Percentiles rank a stretch among this genome's conserved stretches.
These are phyloP conservation scores for Zymoseptoria passerinii DNA, from an alignment of 2,329 filamentous ascomycete genomes.

Conservation along the genomic window DNA sequence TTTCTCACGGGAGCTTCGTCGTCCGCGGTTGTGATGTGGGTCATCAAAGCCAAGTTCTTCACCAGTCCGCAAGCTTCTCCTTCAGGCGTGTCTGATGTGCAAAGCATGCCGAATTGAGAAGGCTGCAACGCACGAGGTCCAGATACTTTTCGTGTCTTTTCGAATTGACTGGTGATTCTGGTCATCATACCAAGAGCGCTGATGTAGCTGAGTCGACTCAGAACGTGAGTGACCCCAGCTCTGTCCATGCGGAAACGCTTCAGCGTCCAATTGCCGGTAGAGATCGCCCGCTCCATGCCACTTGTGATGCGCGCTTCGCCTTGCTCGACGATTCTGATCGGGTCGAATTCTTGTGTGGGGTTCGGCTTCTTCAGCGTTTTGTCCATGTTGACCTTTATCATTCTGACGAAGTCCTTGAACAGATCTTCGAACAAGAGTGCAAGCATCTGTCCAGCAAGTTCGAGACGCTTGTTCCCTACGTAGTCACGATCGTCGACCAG, in stretches of 20 bases:
- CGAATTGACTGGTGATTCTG: conserved; percentile 93
- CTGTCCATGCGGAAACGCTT: conserved; percentile 99
- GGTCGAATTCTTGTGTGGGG: conserved; percentile 79
- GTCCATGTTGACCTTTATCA: conserved; percentile 89
- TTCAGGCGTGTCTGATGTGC: conserved; percentile 94
- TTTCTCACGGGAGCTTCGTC: conserved; percentile 84
- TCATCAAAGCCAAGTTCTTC: conserved; percentile 98
- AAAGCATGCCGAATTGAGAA: conserved; percentile 97
- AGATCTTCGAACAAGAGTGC: conserved; percentile 93
- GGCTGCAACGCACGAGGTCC: conserved; percentile 93
- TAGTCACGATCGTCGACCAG: conserved; percentile 96
- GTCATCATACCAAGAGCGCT: conserved; percentile 99
- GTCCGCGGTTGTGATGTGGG: conserved; percentile 94
- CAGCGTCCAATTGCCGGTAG: conserved; percentile 94
- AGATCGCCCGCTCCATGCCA: conserved; percentile 91
- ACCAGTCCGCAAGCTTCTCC: conserved; percentile 96
- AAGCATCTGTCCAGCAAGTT: conserved; percentile 87
- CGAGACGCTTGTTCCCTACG: conserved; percentile 92
- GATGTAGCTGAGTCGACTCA: conserved; percentile 94
- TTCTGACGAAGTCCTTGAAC: conserved; percentile 88
- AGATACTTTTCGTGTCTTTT: conserved; percentile 94
- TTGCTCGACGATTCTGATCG: conserved; percentile 71
- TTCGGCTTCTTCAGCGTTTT: conserved; percentile 93
- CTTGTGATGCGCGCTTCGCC: conserved; percentile 81
- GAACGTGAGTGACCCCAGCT: conserved; percentile 90